Percentiles rank a stretch among this genome's conserved stretches.
phyloP scores from a whole-genome alignment of 2,329 filamentous ascomycete genomes.

The Penicillium sp. region DNA sequence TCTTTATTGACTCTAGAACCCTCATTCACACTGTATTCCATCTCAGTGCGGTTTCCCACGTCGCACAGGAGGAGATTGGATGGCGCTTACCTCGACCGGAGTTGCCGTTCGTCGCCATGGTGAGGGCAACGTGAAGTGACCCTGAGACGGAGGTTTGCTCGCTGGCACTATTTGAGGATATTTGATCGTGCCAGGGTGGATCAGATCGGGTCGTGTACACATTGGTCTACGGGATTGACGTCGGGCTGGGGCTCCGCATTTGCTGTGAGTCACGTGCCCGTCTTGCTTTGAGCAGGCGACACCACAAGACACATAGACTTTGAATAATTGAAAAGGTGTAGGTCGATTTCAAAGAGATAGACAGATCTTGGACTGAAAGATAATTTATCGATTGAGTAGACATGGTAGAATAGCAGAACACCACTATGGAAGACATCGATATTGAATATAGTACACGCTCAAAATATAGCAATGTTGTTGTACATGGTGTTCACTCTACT shows the following conservation, averaged over 20 bases:
- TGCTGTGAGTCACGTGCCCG: constrained; percentile 22
- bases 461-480: constrained; percentile 10
- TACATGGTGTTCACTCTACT: constrained; percentile 13
- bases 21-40: background rate
- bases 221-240: constrained; percentile 15
- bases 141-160: constrained; percentile 4
- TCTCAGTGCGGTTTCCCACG: background rate
- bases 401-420: background rate
- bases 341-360: background rate
- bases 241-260: constrained; percentile 29
- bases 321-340: background rate
- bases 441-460: background rate
- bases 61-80: constrained; percentile 7
- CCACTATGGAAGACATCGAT: background rate
- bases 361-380: background rate
- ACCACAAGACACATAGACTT: background rate
- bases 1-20: background rate
- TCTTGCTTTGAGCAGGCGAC: background rate
- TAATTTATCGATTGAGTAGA: background rate
- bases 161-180: constrained; percentile 2
- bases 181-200: constrained; percentile 1
- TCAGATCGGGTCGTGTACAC: constrained; percentile 5
- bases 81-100: constrained; percentile 33
- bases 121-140: constrained; percentile 12
- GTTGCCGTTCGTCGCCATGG: constrained; percentile 38